phyloP scores from a whole-genome alignment of 2,329 filamentous ascomycete species.

The Beauveria brongniartii region DNA sequence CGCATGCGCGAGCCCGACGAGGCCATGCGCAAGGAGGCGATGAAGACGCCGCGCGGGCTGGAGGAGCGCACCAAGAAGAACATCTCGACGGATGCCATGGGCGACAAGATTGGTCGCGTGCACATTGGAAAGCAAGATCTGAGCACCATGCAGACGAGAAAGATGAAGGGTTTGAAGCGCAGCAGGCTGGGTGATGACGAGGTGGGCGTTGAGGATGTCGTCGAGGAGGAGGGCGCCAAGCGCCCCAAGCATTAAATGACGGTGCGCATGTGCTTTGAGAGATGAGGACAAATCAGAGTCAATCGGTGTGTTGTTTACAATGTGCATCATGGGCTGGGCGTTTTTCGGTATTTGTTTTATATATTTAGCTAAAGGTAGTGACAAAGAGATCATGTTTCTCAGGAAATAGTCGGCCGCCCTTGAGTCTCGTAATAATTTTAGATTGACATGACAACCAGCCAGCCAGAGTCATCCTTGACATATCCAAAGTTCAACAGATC shows the following conservation, averaged over 20 bases:
- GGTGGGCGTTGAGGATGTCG: constrained; percentile 31
- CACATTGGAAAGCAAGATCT: constrained; percentile 90
- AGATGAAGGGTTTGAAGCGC: constrained; percentile 98
- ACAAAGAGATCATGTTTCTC: not conserved
- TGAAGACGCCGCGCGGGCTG: constrained; percentile 71
- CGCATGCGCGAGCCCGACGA: constrained; percentile 71
- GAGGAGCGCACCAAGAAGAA: constrained; percentile 93
- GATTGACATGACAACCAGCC: not conserved
- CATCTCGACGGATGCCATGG: constrained; percentile 80
- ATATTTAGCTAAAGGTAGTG: not conserved
- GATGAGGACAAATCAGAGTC: not conserved
- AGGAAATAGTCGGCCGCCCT: not conserved
- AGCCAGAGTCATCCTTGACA: not conserved
- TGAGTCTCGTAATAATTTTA: not conserved
- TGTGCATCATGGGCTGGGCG: constrained; percentile 10
- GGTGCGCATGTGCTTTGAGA: not conserved
- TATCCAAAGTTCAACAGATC: not conserved
- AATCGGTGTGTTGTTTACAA: not conserved
- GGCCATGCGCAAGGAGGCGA: constrained; percentile 76
- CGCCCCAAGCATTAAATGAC: constrained; percentile 25
- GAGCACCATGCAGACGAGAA: constrained; percentile 79
- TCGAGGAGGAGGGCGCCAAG: constrained; percentile 30
- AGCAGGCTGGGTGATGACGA: constrained; percentile 54
- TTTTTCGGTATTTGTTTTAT: constrained; percentile 5
- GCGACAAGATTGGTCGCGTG: constrained; percentile 92